Percentiles rank a stretch among this genome's conserved stretches.
phyloP scores from a whole-genome alignment of 192 early-diverging fungal genomes.

The Podochytrium sp. region DNA sequence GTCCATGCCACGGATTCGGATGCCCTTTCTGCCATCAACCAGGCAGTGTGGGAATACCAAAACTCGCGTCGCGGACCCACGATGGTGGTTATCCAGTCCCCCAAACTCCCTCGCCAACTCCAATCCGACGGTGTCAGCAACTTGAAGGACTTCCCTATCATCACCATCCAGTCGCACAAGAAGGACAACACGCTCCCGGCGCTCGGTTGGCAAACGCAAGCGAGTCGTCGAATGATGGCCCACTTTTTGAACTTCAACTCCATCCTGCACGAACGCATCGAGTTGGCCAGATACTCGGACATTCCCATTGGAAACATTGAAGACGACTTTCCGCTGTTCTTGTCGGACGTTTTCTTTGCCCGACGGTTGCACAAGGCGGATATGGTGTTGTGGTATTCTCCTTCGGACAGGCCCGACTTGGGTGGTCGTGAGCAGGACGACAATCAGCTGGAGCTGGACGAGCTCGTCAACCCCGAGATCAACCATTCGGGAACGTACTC shows the following conservation, averaged over 20 bases:
- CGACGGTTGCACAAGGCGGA: slow-evolving; percentile 76
- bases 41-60: slow-evolving; percentile 63
- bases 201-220: slow-evolving; percentile 83
- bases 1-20: slow-evolving; percentile 54
- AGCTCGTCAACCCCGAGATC: slow-evolving; percentile 70
- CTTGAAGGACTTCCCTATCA: slow-evolving; percentile 72
- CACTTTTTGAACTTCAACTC: slow-evolving; percentile 75
- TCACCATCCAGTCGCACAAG: slow-evolving; percentile 71
- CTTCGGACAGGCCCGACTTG: slow-evolving; percentile 77
- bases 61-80: slow-evolving; percentile 66
- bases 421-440: slow-evolving; percentile 88
- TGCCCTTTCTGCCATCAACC: slow-evolving; percentile 61
- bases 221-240: slow-evolving; percentile 71
- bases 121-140: slow-evolving; percentile 48
- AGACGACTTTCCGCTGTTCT: slow-evolving; percentile 76
- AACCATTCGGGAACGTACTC: slow-evolving; percentile 77
- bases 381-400: slow-evolving; percentile 91
- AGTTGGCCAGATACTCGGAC: slow-evolving; percentile 78
- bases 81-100: slow-evolving; percentile 77
- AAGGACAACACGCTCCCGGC: slow-evolving; percentile 75
- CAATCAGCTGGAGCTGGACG: slow-evolving; percentile 58
- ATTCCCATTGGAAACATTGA: slow-evolving; percentile 91
- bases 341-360: slow-evolving; percentile 86
- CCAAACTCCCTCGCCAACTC: slow-evolving; percentile 50
- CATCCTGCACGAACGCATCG: slow-evolving; percentile 75